Conservation (phyloP, 768 basidiomycete genomes). For the Exidia glandulosa region DNA sequence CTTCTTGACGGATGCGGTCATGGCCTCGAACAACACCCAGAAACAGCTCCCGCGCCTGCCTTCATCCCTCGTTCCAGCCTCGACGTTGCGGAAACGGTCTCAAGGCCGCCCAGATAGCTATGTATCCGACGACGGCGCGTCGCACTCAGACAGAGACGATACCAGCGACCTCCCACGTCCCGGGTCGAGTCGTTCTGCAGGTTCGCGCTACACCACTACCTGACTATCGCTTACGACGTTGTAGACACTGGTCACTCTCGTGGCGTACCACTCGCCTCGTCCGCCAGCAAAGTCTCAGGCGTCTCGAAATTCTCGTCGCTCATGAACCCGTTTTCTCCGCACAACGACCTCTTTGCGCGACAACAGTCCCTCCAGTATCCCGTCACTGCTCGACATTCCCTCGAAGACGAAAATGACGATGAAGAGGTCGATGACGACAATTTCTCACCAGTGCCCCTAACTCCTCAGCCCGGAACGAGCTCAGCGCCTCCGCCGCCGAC, state of each 20-base stretch:
- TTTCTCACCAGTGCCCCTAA: no score
- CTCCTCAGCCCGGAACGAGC: no score
- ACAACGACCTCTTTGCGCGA: background rate
- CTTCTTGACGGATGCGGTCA: background rate
- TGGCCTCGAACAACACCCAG: background rate
- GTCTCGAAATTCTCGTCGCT: background rate
- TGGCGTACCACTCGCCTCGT: background rate
- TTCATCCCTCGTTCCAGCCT: background rate
- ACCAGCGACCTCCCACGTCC: background rate
- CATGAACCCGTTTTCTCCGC: background rate
- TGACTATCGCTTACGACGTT: no score
- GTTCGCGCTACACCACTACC: background rate
- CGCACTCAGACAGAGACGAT: no score
- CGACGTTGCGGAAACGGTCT: background rate
- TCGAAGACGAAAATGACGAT: no score
- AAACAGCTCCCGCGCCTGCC: background rate
- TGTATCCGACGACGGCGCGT: background rate
- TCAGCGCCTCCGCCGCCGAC: no score
- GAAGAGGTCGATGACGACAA: background rate
- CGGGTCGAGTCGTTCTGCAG: background rate
- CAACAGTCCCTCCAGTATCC: background rate
- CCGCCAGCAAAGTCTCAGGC: background rate
- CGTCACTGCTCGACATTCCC: no score
- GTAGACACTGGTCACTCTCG: background rate
- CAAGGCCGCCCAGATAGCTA: background rate